These are phyloP conservation scores for Ogataea salicorniae DNA, from an alignment of 805 yeast species.

Conservation along the genomic window DNA sequence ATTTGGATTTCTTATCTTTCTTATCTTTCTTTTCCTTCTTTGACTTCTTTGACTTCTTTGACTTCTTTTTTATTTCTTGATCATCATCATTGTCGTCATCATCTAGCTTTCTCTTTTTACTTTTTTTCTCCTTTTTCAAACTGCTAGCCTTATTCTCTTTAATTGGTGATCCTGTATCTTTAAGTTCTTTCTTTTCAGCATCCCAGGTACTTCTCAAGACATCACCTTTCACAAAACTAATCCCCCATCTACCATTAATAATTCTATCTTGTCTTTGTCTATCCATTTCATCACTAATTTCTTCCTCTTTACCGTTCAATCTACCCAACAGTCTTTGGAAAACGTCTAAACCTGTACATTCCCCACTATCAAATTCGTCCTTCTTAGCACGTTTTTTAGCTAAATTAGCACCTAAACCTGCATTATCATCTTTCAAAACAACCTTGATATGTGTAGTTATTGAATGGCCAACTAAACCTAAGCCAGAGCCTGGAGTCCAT, in stretches of 20 bases:
- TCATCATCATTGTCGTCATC: conserved; percentile 16
- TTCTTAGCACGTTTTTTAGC: conserved; percentile 41
- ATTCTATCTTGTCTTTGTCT: conserved; percentile 62
- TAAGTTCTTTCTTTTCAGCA: conserved; percentile 38
- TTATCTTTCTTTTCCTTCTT: conserved; percentile 25
- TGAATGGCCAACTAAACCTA: conserved; percentile 67
- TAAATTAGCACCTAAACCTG: conserved; percentile 86
- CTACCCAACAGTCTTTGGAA: conserved; percentile 88
- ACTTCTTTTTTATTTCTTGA: conserved; percentile 20
- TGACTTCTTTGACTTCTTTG: conserved; percentile 26
- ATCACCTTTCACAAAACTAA: conserved; percentile 82
- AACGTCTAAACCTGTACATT: conserved; percentile 86
- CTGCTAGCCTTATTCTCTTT: conserved; percentile 3
- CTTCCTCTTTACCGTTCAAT: conserved; percentile 79
- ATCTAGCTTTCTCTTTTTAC: conserved; percentile 22
- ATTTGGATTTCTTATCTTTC: conserved; percentile 23
- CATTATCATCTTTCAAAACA: conserved; percentile 69
- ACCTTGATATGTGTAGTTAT: conserved; percentile 81
- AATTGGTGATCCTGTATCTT: conserved; percentile 4
- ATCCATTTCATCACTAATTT: conserved; percentile 59
- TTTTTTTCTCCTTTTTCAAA: conserved; percentile 26
- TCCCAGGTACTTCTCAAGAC: conserved; percentile 82
- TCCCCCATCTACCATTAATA: conserved; percentile 83
- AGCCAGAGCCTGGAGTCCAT: conserved; percentile 89
- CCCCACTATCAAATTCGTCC: conserved; percentile 74